These are phyloP conservation scores for Naganishia vaughanmartiniae DNA, from an alignment of 768 basidiomycete species.

Conservation along the genomic window DNA sequence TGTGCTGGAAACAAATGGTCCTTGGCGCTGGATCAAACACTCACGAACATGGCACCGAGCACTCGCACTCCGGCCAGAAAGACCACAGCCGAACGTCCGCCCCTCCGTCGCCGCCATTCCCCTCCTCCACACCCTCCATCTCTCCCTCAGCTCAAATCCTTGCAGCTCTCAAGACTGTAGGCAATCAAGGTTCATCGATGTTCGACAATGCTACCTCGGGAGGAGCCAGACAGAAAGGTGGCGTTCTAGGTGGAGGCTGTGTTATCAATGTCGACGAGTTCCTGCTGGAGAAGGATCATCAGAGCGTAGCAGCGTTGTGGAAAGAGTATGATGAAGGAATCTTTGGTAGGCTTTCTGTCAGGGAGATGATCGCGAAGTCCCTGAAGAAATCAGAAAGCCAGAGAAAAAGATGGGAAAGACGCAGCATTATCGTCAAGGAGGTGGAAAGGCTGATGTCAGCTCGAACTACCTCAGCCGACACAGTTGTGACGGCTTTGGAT, in stretches of 20 bases:
- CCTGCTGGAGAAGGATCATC: not conserved
- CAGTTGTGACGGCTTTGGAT: not conserved
- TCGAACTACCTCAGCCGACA: not conserved
- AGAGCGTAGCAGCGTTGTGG: not conserved
- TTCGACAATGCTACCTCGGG: not conserved
- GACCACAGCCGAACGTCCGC: no score
- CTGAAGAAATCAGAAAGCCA: slow-evolving; percentile 2
- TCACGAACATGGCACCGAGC: no score
- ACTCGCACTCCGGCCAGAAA: no score
- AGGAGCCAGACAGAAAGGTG: not conserved
- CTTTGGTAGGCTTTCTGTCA: not conserved
- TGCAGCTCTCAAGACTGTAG: not conserved
- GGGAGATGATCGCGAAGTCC: not conserved
- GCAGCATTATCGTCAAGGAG: not conserved
- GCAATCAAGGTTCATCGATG: not conserved
- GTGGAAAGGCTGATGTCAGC: not conserved
- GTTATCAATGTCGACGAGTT: not conserved
- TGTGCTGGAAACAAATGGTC: slow-evolving; percentile 4
- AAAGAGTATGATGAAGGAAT: not conserved
- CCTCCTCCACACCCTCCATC: not conserved
- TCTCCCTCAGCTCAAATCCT: not conserved
- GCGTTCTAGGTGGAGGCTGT: not conserved
- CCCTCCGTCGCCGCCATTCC: not conserved
- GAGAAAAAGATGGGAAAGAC: not conserved
- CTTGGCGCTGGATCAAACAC: no score